These are phyloP conservation scores for Acrodontium crateriforme DNA, from an alignment of 2,329 filamentous ascomycete species.

Conservation along the genomic window DNA sequence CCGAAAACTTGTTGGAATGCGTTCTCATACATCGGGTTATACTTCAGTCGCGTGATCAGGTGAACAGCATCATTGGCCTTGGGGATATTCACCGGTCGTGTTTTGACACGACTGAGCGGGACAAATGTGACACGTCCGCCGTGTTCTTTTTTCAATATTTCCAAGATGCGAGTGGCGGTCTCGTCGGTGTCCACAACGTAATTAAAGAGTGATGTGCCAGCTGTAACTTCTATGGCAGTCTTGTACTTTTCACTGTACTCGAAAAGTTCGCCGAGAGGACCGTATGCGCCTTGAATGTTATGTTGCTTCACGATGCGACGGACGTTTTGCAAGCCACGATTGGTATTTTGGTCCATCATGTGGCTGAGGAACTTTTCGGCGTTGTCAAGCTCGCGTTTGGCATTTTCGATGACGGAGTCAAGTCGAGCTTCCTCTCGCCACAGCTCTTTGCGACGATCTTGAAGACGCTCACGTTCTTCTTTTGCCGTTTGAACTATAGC, in stretches of 20 bases:
- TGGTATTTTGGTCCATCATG: constrained; percentile 80
- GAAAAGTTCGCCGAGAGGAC: constrained; percentile 85
- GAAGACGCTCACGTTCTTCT: constrained; percentile 62
- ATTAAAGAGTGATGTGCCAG: constrained; percentile 84
- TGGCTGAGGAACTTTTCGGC: constrained; percentile 67
- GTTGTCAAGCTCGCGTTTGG: constrained; percentile 60
- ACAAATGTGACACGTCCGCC: constrained; percentile 89
- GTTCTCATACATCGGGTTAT: constrained; percentile 60
- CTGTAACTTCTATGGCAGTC: constrained; percentile 82
- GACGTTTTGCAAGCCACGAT: constrained; percentile 74
- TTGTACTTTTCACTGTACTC: constrained; percentile 74
- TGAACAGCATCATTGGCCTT: constrained; percentile 78
- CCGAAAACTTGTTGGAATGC: constrained; percentile 94
- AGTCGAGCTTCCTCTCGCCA: constrained; percentile 84
- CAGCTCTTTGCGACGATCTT: constrained; percentile 76
- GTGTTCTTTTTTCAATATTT: constrained; percentile 63
- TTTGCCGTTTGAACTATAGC: constrained; percentile 65
- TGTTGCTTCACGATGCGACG: constrained; percentile 67
- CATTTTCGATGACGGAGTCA: constrained; percentile 60
- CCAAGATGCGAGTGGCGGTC: constrained; percentile 69
- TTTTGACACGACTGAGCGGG: constrained; percentile 69
- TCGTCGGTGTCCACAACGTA: constrained; percentile 88
- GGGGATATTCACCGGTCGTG: constrained; percentile 57
- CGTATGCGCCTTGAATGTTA: constrained; percentile 75
- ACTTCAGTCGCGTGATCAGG: constrained; percentile 72